Percentiles rank a stretch among this genome's conserved stretches.
phyloP scores from a whole-genome alignment of 2,329 filamentous ascomycete species.

The Colletotrichum australisinense region DNA sequence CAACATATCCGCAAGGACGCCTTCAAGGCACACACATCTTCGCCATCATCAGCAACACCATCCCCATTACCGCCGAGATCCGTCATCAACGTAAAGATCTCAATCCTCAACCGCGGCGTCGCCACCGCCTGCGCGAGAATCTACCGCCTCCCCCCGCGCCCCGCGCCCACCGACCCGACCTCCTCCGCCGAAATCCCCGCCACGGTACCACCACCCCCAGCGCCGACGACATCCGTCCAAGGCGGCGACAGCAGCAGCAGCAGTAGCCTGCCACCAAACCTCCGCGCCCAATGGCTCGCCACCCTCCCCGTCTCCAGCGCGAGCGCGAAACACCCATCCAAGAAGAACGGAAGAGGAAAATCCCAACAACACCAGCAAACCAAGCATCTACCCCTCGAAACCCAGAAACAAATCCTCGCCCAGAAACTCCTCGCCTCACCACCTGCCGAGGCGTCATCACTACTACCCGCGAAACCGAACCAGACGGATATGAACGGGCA shows the following conservation, averaged over 20 bases:
- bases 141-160: constrained; percentile 79
- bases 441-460: constrained; percentile 23
- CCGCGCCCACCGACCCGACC: constrained; percentile 39
- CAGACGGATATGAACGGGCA: constrained; percentile 60
- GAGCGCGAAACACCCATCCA: background rate
- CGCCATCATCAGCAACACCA: constrained; percentile 35
- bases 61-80: constrained; percentile 48
- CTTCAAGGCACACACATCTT: constrained; percentile 45
- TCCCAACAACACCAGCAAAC: constrained; percentile 41
- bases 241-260: too few relatives aligned
- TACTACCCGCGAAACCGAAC: constrained; percentile 45
- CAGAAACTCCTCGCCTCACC: constrained; percentile 58
- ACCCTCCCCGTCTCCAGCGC: constrained; percentile 50
- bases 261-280: constrained; percentile 53
- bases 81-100: constrained; percentile 73
- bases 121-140: constrained; percentile 80
- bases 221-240: constrained; percentile 10
- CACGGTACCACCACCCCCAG: constrained; percentile 48
- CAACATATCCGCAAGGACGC: constrained; percentile 37
- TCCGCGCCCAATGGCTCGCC: constrained; percentile 79
- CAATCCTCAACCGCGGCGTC: constrained; percentile 76
- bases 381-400: constrained; percentile 45
- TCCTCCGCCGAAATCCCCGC: constrained; percentile 59
- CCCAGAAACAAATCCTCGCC: constrained; percentile 57
- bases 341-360: constrained; percentile 36